Evolutionary conservation across 371 early-diverging fungal genomes (phyloP), one percentile per base, ranked within the genome.

Genomic region (Sporodiniella umbellata): DNA sequence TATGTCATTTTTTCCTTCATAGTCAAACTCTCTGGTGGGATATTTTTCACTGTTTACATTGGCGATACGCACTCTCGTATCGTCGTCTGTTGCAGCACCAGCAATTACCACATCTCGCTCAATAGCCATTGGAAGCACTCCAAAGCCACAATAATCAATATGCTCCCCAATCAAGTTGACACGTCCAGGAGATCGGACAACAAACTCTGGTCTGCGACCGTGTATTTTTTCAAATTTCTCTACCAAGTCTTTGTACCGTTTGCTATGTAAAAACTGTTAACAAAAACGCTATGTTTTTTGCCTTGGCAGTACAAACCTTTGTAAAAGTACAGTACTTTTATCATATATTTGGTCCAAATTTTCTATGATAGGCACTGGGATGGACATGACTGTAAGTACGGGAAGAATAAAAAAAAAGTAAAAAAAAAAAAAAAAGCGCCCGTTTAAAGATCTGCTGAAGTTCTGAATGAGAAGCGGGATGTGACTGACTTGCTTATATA

Each of bases 91-190:
- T 56, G 75, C 64, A 30, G 81, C 74, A 28, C 87, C 88, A 30
- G 89, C 90, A 30, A 89, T 83, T 23, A 94, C 68, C 6, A 86
- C 80, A 67, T 96, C 97, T 17, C 88, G 84, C 45, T 89, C 92
- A 57, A 96, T 87, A 31, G 94, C 98, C 96, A 96, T 95, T 30
- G 98, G 98, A 28, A 97, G 72, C 14, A 97, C 98, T 23, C 90
- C 88, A 62, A 88, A 92, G 12, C 93, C 95, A 47, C 93, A 86
- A 71, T 96, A 96, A 73, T 97, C 98, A 47, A 97, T 91, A 62
- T 97, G 98, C 62, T 97, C 98, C 62, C 90, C 95, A 58, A 95
- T 96, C 48, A 96, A 76, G 73, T 95, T 96, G 46, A 95, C 96
- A 24, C 96, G 83, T 15, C 96, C 96, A 2, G 96, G 96, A 8